phyloP scores from a whole-genome alignment of 495 filamentous ascomycete genomes.

The Xanthoparmelia taractica region DNA sequence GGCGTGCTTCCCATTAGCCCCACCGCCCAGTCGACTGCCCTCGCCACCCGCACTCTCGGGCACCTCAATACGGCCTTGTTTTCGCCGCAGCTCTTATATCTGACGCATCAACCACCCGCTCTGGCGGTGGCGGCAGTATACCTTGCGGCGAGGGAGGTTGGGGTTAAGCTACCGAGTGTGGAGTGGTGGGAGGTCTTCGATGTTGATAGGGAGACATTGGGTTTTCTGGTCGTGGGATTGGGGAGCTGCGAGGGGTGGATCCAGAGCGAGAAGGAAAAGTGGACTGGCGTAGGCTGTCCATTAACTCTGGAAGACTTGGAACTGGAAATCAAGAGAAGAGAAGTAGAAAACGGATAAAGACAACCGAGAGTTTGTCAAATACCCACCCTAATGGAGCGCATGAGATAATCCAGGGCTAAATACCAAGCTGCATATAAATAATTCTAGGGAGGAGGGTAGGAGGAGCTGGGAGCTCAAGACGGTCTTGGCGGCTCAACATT shows the following conservation, averaged over 20 bases:
- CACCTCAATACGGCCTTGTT: constrained; percentile 78
- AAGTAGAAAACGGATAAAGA: constrained; percentile 14
- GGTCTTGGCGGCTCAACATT: not conserved
- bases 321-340: constrained; percentile 50
- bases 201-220: constrained; percentile 90
- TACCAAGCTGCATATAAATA: not conserved
- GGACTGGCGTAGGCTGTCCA: constrained; percentile 32
- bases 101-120: constrained; percentile 82
- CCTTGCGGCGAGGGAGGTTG: constrained; percentile 71
- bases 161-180: constrained; percentile 64
- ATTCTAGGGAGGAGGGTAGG: not conserved
- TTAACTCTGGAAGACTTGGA: constrained; percentile 50
- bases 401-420: not conserved
- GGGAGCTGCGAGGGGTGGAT: constrained; percentile 70
- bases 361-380: not conserved
- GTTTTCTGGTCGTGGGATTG: constrained; percentile 85
- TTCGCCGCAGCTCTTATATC: constrained; percentile 79
- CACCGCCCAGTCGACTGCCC: constrained; percentile 32
- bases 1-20: constrained; percentile 42
- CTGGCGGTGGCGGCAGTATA: constrained; percentile 87
- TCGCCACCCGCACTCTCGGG: constrained; percentile 58
- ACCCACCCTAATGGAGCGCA: not conserved
- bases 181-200: constrained; percentile 99
- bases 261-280: constrained; percentile 42
- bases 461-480: not conserved